A percentile compares a stretch with the other conserved stretches of the same genome.
phyloP scores from a whole-genome alignment of 2,329 filamentous ascomycete species.

The Cladosporium austrohemisphaericum region DNA sequence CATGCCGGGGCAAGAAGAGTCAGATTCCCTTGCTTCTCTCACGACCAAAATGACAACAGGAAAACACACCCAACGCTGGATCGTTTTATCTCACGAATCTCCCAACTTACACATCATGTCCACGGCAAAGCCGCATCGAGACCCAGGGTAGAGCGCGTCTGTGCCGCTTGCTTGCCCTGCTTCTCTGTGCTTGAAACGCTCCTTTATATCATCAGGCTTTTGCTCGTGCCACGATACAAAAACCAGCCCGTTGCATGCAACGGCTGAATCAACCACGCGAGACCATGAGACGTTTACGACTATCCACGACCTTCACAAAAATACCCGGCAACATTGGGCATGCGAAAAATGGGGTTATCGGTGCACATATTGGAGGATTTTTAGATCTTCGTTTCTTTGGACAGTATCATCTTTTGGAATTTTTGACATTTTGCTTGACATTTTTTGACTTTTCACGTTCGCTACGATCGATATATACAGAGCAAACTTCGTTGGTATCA shows the following conservation, averaged over 20 bases:
- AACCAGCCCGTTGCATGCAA: too few species aligned
- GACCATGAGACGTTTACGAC: slow-evolving; percentile 10
- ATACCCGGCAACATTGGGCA: background rate
- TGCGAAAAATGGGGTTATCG: background rate
- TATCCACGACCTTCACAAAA: slow-evolving; percentile 9
- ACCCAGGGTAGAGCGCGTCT: slow-evolving; percentile 9
- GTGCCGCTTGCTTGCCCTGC: slow-evolving; percentile 10
- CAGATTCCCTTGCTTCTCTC: slow-evolving; percentile 1
- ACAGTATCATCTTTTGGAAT: too few species aligned
- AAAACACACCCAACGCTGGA: slow-evolving; percentile 5
- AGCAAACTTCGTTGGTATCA: too few species aligned
- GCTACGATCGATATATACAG: too few species aligned
- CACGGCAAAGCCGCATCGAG: background rate
- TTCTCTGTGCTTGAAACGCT: slow-evolving; percentile 5
- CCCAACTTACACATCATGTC: background rate
- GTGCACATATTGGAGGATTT: too few species aligned
- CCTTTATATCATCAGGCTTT: slow-evolving; percentile 7
- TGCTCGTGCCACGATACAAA: background rate
- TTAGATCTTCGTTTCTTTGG: too few species aligned
- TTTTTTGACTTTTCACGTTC: too few species aligned
- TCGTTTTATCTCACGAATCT: slow-evolving; percentile 14
- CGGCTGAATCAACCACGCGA: background rate
- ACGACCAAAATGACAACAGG: slow-evolving; percentile 5
- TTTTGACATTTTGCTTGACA: too few species aligned
- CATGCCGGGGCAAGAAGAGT: background rate